phyloP scores from a whole-genome alignment of 441 rosid species.

The Sinapis alba region DNA sequence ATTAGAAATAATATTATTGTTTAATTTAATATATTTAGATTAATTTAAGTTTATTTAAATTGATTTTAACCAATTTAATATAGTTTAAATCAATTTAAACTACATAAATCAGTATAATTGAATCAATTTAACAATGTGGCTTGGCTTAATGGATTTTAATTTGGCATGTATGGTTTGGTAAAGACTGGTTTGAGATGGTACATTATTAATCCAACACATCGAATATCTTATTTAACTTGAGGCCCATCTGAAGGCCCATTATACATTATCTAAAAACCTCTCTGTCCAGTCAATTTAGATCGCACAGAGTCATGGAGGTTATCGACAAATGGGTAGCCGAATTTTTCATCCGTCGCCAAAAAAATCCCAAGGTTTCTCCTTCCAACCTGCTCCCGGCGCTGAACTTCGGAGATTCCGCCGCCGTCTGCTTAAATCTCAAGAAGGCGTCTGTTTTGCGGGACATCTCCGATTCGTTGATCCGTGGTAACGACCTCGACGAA shows the following conservation, averaged over 20 bases:
- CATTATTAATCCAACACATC: too few relatives aligned
- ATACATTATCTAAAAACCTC: neutral
- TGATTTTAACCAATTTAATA: too few relatives aligned
- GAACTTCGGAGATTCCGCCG: constrained; percentile 5
- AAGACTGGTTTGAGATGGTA: too few relatives aligned
- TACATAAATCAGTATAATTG: too few relatives aligned
- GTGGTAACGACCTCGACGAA: constrained; percentile 8
- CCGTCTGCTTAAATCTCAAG: constrained; percentile 10
- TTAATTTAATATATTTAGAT: too few relatives aligned
- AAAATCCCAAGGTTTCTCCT: constrained; percentile 15
- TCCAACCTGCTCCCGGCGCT: constrained; percentile 11
- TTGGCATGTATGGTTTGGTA: too few relatives aligned
- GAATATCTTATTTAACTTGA: constrained; percentile 13
- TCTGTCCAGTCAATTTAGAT: neutral
- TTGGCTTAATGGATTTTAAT: too few relatives aligned
- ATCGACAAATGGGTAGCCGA: constrained; percentile 22
- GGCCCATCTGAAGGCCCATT: constrained; percentile 33
- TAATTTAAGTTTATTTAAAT: too few relatives aligned
- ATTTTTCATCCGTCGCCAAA: constrained; percentile 16
- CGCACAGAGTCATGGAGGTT: constrained; percentile 4
- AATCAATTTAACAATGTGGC: too few relatives aligned
- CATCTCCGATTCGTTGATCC: constrained; percentile 21
- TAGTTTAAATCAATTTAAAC: too few relatives aligned
- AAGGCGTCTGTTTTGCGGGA: constrained; percentile 22
- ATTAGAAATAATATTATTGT: too few relatives aligned